Conservation (phyloP, 2,329 filamentous ascomycete genomes). For the Calonectria fujianensis region DNA sequence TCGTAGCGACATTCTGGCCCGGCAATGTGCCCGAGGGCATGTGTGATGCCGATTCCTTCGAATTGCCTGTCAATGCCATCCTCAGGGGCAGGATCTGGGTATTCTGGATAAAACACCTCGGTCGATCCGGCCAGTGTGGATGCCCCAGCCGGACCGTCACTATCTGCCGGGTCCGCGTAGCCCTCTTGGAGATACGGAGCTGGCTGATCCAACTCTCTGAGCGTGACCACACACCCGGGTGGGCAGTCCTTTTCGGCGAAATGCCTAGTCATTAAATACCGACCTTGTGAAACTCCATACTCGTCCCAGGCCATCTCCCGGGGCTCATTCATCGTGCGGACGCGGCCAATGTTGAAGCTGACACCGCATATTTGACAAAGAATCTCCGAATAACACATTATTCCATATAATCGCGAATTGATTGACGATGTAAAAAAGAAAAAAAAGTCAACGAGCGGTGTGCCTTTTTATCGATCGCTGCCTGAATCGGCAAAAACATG, state of each 20-base stretch:
- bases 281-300: background rate
- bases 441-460: background rate
- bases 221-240: background rate
- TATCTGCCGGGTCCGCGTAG: slow-evolving; percentile 14
- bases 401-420: background rate
- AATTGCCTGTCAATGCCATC: slow-evolving; percentile 40
- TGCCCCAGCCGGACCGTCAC: background rate
- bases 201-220: background rate
- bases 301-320: slow-evolving; percentile 44
- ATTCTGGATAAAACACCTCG: slow-evolving; percentile 12
- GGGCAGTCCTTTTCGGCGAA: slow-evolving; percentile 1
- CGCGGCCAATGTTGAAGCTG: slow-evolving; percentile 55
- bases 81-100: slow-evolving; percentile 1
- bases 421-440: no score
- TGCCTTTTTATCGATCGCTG: background rate
- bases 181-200: background rate
- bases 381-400: slow-evolving; percentile 45
- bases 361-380: slow-evolving; percentile 55
- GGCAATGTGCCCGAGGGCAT: slow-evolving; percentile 51
- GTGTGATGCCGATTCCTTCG: slow-evolving; percentile 28
- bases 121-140: background rate
- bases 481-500: background rate
- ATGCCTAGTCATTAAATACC: slow-evolving; percentile 29
- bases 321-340: slow-evolving; percentile 49
- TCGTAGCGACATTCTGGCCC: slow-evolving; percentile 44